These are phyloP conservation scores for Flaveria bidentis DNA, from an alignment of 129 eudicot species.

Conservation along the genomic window DNA sequence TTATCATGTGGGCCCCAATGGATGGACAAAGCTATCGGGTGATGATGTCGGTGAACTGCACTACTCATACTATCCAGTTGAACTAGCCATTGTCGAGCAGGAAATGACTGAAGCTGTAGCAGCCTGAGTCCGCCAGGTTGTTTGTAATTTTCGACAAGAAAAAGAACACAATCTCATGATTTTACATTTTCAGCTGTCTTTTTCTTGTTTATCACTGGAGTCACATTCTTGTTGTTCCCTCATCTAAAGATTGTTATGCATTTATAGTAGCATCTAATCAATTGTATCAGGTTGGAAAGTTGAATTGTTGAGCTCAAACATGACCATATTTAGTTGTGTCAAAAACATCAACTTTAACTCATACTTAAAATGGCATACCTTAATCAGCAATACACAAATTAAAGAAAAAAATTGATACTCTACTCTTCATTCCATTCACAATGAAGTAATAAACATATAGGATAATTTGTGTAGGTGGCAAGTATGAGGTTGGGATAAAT, in stretches of 20 bases:
- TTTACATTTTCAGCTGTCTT: slow-evolving; percentile 6
- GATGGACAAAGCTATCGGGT: slow-evolving; percentile 94
- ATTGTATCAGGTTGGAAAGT: no score
- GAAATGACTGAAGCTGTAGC: slow-evolving; percentile 79
- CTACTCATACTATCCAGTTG: slow-evolving; percentile 82
- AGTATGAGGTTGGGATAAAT: no score
- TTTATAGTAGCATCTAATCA: no score
- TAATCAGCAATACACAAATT: no score
- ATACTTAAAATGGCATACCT: background rate
- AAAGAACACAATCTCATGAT: slow-evolving; percentile 2
- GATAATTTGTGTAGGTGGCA: no score
- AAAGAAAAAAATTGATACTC: no score
- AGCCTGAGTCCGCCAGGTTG: slow-evolving; percentile 35
- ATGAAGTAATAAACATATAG: no score
- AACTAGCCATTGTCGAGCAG: slow-evolving; percentile 63
- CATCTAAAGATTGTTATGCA: background rate
- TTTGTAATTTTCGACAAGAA: background rate
- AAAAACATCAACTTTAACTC: background rate
- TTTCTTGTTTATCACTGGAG: slow-evolving; percentile 6
- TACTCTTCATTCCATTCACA: no score
- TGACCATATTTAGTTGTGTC: no score
- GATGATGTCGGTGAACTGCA: slow-evolving; percentile 97
- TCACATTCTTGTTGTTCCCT: background rate
- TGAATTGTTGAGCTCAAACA: no score
- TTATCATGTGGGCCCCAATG: slow-evolving; percentile 88